Evolutionary conservation across 2,329 filamentous ascomycete species (phyloP), one percentile per base, ranked within the genome.

Genomic region (Microcyclosporella mali): DNA sequence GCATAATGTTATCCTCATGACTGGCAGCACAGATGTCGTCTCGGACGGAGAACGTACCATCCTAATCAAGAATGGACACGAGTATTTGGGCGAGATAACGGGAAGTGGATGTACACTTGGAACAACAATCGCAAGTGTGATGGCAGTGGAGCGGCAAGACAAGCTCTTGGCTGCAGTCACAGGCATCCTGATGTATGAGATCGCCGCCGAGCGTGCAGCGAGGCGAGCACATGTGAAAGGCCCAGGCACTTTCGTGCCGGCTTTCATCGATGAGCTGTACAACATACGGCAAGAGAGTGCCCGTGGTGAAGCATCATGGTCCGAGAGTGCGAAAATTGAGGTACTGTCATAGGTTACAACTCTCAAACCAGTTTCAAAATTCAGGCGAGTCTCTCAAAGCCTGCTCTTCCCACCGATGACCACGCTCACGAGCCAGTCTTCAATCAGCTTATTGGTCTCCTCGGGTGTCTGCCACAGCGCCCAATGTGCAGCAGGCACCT

Each of bases 171-270:
- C 87, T 3, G 78, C 81, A 0, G 61, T 94, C 1, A 80, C 87
- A 0, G 89, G 75, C 0, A 66, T 94, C 14, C 63, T 92, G 51
- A 77, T 88, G 61, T 95, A 84, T 60, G 88, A 92, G 62, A 76
- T 85, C 51, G 82, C 82, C 1, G 85, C 87, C 0, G 83, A 90
- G 67, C 66, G 68, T n/a, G 79, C 79, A n/a, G 75, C 70, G 2
- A 46, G 47, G 7, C 68, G 79, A 40, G 64, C 68, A 0, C 74
- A 81, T 49, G 86, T 92, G 2, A 73, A 71, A 45, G 90, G 90
- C 0, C 88, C 90, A 0, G 90, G 90, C 0, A 87, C 81, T 1
- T 95, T 95, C 69, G 81, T 94, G 10, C 84, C 88, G 0, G 82
- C 82, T 0, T 89, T 95, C 58, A 68, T 95, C 32, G 90, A 97